Evolutionary conservation across 2,329 filamentous ascomycete genomes (phyloP), one percentile per base, ranked within the genome.

Genomic region (Stemphylium beticola): DNA sequence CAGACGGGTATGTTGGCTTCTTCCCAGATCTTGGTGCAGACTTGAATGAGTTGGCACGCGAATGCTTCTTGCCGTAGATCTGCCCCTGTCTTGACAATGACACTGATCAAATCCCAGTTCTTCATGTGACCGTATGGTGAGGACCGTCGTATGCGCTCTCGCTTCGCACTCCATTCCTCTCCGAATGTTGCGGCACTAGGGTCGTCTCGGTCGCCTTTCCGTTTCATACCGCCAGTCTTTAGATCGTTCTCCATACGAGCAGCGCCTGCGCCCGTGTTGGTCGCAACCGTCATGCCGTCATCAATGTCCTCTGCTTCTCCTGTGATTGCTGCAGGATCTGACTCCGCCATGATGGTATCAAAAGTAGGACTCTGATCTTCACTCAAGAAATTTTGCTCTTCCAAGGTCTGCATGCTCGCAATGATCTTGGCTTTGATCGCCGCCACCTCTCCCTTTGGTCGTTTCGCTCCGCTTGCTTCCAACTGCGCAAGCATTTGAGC

Each of bases 191-290:
- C 91, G 32, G 91, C 91, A 67, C 90, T 93, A 37, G 91, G 91
- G 70, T 95, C 91, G 68, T 95, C 91, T 33, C 91, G 87, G 73
- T 95, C 91, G 31, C 90, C 90, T 69, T 90, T 89, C 47, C 89
- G 85, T 69, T 90, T 88, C 12, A 95, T 87, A 49, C 91, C 91
- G 60, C 90, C 91, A 12, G 91, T 95, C 78, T 92, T 93, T 74
- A 92, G 85, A 71, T 95, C 91, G 70, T 95, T 95, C 72, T 95
- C 91, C 91, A 95, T 95, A 53, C 91, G 84, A 50, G 90, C 91
- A 48, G 89, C 87, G 53, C 91, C 91, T 9, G 90, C 90, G 53
- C 85, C 89, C 12, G 86, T 82, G 64, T 90, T 90, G 54, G 87
- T 81, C 1, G 78, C 65, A 2, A 81, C 75, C 3, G 79, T 77